Evolutionary conservation across 306 rosid genomes (phyloP), one percentile per base, ranked within the genome.

Genomic region (Citrullus mucosospermus): DNA sequence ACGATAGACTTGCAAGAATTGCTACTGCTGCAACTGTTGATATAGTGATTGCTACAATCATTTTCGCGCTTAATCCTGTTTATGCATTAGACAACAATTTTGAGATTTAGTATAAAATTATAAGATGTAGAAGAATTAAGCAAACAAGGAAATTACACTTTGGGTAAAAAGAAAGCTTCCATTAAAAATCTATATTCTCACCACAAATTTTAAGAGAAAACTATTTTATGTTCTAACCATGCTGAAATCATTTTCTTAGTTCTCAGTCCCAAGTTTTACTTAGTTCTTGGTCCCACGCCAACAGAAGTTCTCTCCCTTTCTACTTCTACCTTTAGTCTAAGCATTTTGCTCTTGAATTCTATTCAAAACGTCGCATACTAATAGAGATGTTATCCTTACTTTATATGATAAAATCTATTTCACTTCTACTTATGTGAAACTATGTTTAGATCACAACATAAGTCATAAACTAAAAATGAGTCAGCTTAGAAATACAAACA

Each of bases 1-100:
- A 80, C 70, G 18, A 77, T 18, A 85, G 76, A 75, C 73, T 72
- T 0, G 77, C 16, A 5, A 84, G 56, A 30, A 74, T 28, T 18
- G 69, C 78, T 48, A 77, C 63, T 65, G 68, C 75, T 78, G 77
- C 44, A 55, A 67, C 32, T 18, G 80, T 79, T 50, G 55, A 50
- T 16, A 83, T 10, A 15, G 79, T 68, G 39, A 59, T 25, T 41
- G 55, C 3, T 41, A 75, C n/a, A 58, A 82, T 76, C n/a, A 17
- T 58, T 54, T 6, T 56, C 9, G 60, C 43, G 18, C 38, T 22
- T 3, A 4, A 15, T 54, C 76, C 70, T 32, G 46, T 17, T 30
- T 73, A 68, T 20, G 75, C 55, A 68, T 68, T 12, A 48, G 34
- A 71, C 18, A 71, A 71, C 59, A 71, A 71, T 22, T 28, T 15